Conservation (phyloP, 176 grass and related monocot genomes). For the Phragmites australis region DNA sequence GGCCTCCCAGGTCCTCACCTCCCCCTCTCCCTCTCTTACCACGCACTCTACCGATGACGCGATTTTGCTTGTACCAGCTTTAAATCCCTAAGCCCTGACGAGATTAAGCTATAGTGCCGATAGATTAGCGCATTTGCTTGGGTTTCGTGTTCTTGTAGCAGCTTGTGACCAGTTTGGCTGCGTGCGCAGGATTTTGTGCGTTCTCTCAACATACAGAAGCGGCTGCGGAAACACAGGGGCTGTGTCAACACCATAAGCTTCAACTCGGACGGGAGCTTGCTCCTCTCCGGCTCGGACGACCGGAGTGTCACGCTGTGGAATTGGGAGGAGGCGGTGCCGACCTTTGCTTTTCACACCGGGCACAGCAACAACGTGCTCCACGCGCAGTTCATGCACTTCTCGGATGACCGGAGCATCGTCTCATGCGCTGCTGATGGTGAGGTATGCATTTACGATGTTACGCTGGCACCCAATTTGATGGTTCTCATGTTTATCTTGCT, state of each 20-base stretch:
- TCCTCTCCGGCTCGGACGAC: constrained; percentile 70
- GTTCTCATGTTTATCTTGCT: background rate
- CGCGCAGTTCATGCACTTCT: constrained; percentile 78
- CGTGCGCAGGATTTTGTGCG: constrained; percentile 48
- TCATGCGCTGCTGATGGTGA: constrained; percentile 64
- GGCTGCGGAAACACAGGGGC: constrained; percentile 55
- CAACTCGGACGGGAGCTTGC: constrained; percentile 57
- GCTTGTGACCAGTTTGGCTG: background rate
- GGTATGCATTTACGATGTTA: constrained; percentile 34
- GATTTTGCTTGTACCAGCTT: background rate
- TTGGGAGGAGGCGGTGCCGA: constrained; percentile 39
- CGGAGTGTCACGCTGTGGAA: constrained; percentile 57
- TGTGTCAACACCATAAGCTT: constrained; percentile 73
- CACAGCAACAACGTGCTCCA: constrained; percentile 63
- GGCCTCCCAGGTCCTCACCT: constrained; percentile 44
- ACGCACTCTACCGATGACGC: background rate
- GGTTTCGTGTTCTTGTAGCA: background rate
- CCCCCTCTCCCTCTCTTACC: background rate
- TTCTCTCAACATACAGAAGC: constrained; percentile 51
- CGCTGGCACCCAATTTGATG: background rate
- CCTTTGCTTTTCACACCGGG: constrained; percentile 50
- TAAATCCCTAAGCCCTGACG: background rate
- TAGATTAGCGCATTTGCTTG: background rate
- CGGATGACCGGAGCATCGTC: constrained; percentile 56
- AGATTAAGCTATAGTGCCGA: background rate